Conservation (phyloP, 805 yeast genomes). For the Saccharomycodes ludwigii region DNA sequence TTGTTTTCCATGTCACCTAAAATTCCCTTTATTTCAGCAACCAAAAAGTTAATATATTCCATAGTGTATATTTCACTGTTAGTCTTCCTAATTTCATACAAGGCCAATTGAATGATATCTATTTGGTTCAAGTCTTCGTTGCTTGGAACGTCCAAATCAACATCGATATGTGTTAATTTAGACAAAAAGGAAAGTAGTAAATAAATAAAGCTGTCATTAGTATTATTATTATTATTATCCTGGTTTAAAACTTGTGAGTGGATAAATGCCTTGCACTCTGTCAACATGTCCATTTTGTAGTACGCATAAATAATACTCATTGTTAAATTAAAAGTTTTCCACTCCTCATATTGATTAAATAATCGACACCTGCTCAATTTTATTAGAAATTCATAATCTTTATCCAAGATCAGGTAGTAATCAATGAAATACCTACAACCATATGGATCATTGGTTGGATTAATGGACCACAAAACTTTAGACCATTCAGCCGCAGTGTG, state of each 20-base stretch:
- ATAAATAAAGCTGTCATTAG: too few species aligned
- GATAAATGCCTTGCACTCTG: slow-evolving; percentile 42
- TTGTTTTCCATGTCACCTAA: slow-evolving; percentile 8
- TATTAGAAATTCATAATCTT: slow-evolving; percentile 50
- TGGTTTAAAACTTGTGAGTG: slow-evolving; percentile 10
- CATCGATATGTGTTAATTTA: slow-evolving; percentile 7
- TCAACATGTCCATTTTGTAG: slow-evolving; percentile 28
- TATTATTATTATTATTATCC: slow-evolving; percentile 3
- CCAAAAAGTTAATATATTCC: slow-evolving; percentile 35
- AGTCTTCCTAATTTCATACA: slow-evolving; percentile 26
- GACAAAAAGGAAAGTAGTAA: slow-evolving; percentile 9
- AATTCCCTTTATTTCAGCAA: slow-evolving; percentile 26
- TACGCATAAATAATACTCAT: slow-evolving; percentile 57
- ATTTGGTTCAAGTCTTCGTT: slow-evolving; percentile 10
- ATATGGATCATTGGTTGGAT: slow-evolving; percentile 72
- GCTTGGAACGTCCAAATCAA: slow-evolving; percentile 10
- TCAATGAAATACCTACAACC: slow-evolving; percentile 80
- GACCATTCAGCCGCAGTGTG: slow-evolving; percentile 68
- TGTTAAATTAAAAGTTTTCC: slow-evolving; percentile 65
- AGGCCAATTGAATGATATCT: slow-evolving; percentile 32
- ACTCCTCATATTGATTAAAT: slow-evolving; percentile 41
- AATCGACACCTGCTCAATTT: slow-evolving; percentile 46
- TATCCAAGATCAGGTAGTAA: slow-evolving; percentile 56
- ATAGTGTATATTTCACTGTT: too few species aligned
- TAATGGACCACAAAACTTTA: slow-evolving; percentile 53